Percentiles rank a stretch among this genome's conserved stretches.
These are phyloP conservation scores for Lentithecium fluviatile DNA, from an alignment of 495 filamentous ascomycete species.

Conservation along the genomic window DNA sequence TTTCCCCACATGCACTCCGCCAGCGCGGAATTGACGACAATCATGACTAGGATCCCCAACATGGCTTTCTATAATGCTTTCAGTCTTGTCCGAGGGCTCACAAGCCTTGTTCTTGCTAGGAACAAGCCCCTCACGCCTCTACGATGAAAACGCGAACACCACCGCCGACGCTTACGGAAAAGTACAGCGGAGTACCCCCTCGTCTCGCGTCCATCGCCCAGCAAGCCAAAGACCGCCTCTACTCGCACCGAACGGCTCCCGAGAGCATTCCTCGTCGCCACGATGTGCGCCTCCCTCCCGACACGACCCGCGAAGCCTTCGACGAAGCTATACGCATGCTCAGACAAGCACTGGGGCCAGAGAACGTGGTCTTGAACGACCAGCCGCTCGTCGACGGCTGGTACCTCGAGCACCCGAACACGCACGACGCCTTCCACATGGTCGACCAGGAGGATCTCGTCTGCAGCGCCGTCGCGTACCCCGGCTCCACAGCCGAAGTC, in stretches of 20 bases:
- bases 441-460: constrained; percentile 54
- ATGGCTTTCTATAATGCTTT: neutral
- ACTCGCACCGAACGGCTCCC: constrained; percentile 45
- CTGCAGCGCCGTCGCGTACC: constrained; percentile 49
- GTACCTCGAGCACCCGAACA: constrained; percentile 57
- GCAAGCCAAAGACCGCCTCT: constrained; percentile 42
- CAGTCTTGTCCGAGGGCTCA: neutral
- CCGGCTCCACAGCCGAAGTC: constrained; percentile 36
- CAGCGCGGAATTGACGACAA: neutral
- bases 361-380: constrained; percentile 51
- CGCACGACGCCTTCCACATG: constrained; percentile 56
- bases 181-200: constrained; percentile 18
- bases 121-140: neutral
- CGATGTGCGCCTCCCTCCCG: constrained; percentile 41
- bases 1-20: neutral
- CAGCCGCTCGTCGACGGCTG: constrained; percentile 52
- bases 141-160: constrained; percentile 7
- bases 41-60: neutral
- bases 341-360: constrained; percentile 41
- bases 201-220: constrained; percentile 12
- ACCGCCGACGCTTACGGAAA: constrained; percentile 12
- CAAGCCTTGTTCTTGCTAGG: neutral
- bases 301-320: constrained; percentile 45
- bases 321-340: constrained; percentile 45
- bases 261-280: constrained; percentile 35